These are phyloP conservation scores for Iberis pinnata DNA, from an alignment of 345 rosid species.

Conservation along the genomic window DNA sequence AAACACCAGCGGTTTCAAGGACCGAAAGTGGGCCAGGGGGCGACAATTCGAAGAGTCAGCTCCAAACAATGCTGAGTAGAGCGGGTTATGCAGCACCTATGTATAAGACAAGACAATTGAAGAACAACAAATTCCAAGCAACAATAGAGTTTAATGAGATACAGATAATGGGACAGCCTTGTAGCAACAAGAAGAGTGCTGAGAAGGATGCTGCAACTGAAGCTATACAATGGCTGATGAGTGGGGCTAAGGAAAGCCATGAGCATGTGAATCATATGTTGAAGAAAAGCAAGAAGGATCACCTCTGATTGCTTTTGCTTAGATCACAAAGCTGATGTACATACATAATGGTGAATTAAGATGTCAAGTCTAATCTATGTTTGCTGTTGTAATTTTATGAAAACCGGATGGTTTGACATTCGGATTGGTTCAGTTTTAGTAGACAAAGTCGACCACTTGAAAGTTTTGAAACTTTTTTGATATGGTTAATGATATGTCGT, in stretches of 20 bases:
- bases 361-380: no score
- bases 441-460: no score
- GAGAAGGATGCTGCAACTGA: conserved; percentile 97
- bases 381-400: no score
- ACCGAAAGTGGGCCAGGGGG: conserved; percentile 79
- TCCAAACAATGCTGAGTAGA: conserved; percentile 76
- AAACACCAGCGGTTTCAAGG: conserved; percentile 40
- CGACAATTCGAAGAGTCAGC: conserved; percentile 82
- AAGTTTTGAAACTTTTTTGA: no score
- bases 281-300: conserved; percentile 74
- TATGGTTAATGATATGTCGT: no score
- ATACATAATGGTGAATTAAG: no score
- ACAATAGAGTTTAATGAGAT: conserved; percentile 69
- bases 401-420: no score
- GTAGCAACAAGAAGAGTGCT: conserved; percentile 79
- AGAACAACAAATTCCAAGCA: conserved; percentile 58
- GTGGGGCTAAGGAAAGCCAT: conserved; percentile 42
- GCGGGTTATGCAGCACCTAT: conserved; percentile 65
- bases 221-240: conserved; percentile 76
- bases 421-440: no score
- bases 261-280: conserved; percentile 56
- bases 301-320: conserved; percentile 28
- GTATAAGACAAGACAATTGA: conserved; percentile 70
- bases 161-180: conserved; percentile 74
- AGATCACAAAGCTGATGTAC: no score